Percentiles rank a stretch among this genome's conserved stretches.
phyloP scores from a whole-genome alignment of 345 rosid species.

The Aurinia saxatilis region DNA sequence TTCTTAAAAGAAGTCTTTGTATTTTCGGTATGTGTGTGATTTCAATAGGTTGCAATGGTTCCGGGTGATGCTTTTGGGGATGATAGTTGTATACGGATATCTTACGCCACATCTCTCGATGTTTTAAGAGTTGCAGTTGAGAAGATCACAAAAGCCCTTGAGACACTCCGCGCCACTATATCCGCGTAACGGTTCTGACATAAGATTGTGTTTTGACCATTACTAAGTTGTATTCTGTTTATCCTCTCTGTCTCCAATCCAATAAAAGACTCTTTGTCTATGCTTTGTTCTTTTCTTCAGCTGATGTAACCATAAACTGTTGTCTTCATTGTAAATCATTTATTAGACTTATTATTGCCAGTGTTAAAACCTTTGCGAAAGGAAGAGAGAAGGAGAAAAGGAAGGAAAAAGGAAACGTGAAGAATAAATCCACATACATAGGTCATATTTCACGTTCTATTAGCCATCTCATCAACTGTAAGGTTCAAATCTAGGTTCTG shows the following conservation, averaged over 20 bases:
- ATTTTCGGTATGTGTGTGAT: neutral
- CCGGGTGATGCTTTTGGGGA: slow-evolving; percentile 99
- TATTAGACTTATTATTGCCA: no score
- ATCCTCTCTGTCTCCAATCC: neutral
- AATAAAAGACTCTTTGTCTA: neutral
- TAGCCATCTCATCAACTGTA: no score
- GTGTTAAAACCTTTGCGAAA: no score
- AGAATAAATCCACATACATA: no score
- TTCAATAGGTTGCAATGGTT: slow-evolving; percentile 75
- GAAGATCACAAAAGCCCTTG: slow-evolving; percentile 74
- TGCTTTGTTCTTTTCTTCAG: neutral
- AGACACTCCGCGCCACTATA: slow-evolving; percentile 43
- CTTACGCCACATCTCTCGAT: slow-evolving; percentile 79
- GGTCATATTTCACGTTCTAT: no score
- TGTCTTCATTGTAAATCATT: neutral
- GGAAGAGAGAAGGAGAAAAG: no score
- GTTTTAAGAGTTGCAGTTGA: slow-evolving; percentile 69
- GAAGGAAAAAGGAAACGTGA: no score
- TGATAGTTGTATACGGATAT: slow-evolving; percentile 75
- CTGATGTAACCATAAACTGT: neutral
- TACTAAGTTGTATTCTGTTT: slow-evolving; percentile 1
- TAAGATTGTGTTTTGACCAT: neutral
- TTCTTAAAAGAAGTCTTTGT: neutral
- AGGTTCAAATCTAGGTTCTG: no score
- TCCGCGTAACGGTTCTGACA: slow-evolving; percentile 31